Conservation (phyloP, 2,329 filamentous ascomycete species). For the Phyllosticta citribraziliensis region DNA sequence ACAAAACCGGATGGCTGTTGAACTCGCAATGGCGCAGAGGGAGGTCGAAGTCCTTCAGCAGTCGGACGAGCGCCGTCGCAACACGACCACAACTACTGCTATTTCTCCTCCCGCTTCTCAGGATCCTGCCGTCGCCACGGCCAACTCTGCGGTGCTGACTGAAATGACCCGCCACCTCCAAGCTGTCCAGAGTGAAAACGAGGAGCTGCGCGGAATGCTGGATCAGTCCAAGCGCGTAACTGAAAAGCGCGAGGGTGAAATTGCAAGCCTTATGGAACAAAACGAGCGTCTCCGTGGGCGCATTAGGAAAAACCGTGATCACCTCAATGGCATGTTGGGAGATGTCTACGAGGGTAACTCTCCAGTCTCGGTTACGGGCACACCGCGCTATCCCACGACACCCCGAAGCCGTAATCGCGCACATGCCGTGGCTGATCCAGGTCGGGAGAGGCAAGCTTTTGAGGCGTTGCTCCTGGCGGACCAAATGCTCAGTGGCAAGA, state of each 20-base stretch:
- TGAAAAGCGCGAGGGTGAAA: conserved; percentile 65
- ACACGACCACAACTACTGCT: conserved; percentile 33
- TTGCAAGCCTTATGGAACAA: conserved; percentile 61
- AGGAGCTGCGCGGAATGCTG: conserved; percentile 53
- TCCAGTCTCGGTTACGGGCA: conserved; percentile 47
- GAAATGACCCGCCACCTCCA: conserved; percentile 48
- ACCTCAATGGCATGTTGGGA: conserved; percentile 48
- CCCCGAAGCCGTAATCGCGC: conserved; percentile 17
- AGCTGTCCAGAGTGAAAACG: conserved; percentile 56
- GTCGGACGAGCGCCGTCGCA: conserved; percentile 57
- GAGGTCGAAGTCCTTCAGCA: conserved; percentile 77
- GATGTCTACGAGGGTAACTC: conserved; percentile 51
- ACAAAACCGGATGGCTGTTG: conserved; percentile 76
- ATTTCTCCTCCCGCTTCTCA: conserved; percentile 40
- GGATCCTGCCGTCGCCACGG: conserved; percentile 39
- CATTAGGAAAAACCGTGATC: conserved; percentile 82
- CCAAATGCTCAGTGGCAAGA: conserved; percentile 69
- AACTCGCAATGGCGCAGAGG: conserved; percentile 81
- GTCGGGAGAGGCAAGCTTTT: conserved; percentile 52
- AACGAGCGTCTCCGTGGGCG: conserved; percentile 68
- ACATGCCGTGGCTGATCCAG: conserved; percentile 14
- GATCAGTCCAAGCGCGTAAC: conserved; percentile 69
- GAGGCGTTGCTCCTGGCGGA: conserved; percentile 65
- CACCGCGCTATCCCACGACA: conserved; percentile 19
- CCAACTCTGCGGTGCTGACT: conserved; percentile 46